Evolutionary conservation across 371 early-diverging fungal genomes (phyloP).

Genomic region (Mortierella sp.): DNA sequence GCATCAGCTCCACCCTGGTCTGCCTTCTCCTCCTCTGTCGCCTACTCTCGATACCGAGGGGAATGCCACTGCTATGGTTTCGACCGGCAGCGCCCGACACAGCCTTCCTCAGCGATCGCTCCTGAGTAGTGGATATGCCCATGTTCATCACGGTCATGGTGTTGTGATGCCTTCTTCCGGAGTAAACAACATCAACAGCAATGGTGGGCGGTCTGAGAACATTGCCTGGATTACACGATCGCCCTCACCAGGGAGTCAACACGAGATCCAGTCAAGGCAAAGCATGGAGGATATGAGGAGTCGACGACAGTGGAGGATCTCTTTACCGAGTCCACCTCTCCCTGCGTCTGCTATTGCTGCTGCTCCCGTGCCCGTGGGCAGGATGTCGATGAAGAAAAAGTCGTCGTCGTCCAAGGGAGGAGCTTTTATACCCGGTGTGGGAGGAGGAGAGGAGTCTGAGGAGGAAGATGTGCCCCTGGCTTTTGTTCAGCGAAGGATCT

Average conservation of each 20-base stretch:
- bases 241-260: not conserved
- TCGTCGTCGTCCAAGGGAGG: not conserved
- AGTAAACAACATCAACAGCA: too few species aligned
- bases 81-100: not conserved
- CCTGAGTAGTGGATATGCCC: not conserved
- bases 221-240: not conserved
- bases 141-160: not conserved
- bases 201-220: conserved; percentile 5
- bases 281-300: conserved; percentile 20
- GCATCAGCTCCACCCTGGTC: not conserved
- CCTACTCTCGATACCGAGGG: conserved; percentile 24
- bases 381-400: conserved; percentile 1
- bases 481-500: conserved; percentile 29
- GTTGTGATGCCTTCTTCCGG: not conserved
- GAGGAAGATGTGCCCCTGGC: conserved; percentile 54
- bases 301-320: not conserved
- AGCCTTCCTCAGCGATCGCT: not conserved
- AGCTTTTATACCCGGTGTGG: too few species aligned
- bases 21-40: conserved; percentile 42
- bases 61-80: not conserved
- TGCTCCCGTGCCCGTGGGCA: not conserved
- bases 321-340: not conserved
- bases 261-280: conserved; percentile 1
- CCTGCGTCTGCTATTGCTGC: not conserved
- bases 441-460: conserved; percentile 10